Evolutionary conservation across 2,329 filamentous ascomycete genomes (phyloP).

Genomic region (Coniochaeta pulveracea): DNA sequence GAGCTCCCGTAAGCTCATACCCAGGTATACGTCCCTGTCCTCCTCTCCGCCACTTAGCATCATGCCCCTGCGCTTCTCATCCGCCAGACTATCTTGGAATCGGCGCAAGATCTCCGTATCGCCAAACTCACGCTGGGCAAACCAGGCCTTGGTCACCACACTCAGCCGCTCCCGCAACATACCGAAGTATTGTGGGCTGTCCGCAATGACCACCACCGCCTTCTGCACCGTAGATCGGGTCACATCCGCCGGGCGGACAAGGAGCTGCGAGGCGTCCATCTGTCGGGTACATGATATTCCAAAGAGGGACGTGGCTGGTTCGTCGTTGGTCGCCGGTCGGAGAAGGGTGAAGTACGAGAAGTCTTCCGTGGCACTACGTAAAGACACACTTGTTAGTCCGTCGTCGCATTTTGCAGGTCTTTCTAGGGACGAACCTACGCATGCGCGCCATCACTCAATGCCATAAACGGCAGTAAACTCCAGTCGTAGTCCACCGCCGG

Average conservation of each 20-base stretch:
- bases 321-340: conserved; percentile 38
- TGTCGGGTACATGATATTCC: conserved; percentile 93
- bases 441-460: conserved; percentile 89
- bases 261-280: conserved; percentile 66
- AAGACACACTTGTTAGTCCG: conserved; percentile 4
- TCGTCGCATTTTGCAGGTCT: conserved; percentile 7
- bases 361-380: conserved; percentile 68
- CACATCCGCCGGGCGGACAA: conserved; percentile 74
- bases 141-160: conserved; percentile 91
- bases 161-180: conserved; percentile 82
- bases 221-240: conserved; percentile 98
- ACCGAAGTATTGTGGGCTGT: conserved; percentile 82
- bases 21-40: conserved; percentile 77
- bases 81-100: conserved; percentile 80
- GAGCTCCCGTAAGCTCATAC: conserved; percentile 78
- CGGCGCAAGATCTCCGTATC: conserved; percentile 81
- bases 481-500: conserved; percentile 80
- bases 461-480: conserved; percentile 87
- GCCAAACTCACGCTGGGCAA: conserved; percentile 84
- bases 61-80: conserved; percentile 47
- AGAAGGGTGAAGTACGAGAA: conserved; percentile 97
- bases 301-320: conserved; percentile 72
- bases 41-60: conserved; percentile 46
- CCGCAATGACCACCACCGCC: conserved; percentile 88
- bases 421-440: conserved; percentile 56